These are phyloP conservation scores for Lagerstroemia speciosa DNA, from an alignment of 345 rosid species.

Conservation along the genomic window DNA sequence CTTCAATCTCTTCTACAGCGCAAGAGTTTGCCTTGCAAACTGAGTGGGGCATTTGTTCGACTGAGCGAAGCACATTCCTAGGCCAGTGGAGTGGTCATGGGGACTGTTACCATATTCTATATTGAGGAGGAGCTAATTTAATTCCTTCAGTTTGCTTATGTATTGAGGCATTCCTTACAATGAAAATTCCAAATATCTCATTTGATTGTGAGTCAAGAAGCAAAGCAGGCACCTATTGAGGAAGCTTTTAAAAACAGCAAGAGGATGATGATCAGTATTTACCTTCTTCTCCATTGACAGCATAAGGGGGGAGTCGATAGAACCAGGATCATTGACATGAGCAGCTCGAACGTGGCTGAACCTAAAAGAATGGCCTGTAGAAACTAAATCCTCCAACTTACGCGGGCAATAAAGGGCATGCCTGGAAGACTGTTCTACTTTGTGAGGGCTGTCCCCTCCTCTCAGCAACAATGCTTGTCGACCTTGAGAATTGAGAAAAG, in stretches of 20 bases:
- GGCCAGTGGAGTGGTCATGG: not conserved
- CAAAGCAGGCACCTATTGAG: not conserved
- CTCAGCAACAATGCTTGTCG: not conserved
- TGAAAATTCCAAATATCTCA: not conserved
- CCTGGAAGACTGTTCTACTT: not conserved
- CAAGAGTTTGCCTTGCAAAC: not conserved
- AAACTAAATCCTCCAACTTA: not conserved
- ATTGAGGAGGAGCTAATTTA: not conserved
- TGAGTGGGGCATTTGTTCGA: not conserved
- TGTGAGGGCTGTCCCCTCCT: not conserved
- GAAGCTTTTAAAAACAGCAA: not conserved
- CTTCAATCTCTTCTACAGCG: not conserved
- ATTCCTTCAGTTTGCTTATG: not conserved
- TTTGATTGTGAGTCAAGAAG: not conserved
- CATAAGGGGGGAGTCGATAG: constrained; percentile 77
- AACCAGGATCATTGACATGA: constrained; percentile 71
- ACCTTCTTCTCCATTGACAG: constrained; percentile 91
- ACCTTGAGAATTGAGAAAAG: not conserved
- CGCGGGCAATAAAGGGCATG: not conserved
- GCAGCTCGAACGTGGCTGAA: constrained; percentile 48
- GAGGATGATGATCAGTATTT: not conserved
- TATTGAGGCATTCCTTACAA: not conserved
- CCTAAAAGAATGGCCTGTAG: constrained; percentile 6
- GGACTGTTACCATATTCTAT: not conserved
- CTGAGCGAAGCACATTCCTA: not conserved